A percentile compares a stretch with the other conserved stretches of the same genome.
These are phyloP conservation scores for Apiotrichum gracile DNA, from an alignment of 1,284 basidiomycete species.

Conservation along the genomic window DNA sequence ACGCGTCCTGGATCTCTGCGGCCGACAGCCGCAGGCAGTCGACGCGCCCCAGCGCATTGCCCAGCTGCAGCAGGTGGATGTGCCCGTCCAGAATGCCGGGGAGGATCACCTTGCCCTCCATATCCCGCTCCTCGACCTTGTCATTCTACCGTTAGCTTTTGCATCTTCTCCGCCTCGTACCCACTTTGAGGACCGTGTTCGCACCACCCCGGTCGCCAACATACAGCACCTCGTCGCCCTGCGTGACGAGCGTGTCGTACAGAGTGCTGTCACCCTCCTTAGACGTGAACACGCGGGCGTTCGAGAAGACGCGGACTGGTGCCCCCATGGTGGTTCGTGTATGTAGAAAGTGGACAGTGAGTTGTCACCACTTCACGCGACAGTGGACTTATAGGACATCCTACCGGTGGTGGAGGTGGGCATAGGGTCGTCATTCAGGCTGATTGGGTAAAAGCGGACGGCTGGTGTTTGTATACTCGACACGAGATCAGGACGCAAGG, in stretches of 20 bases:
- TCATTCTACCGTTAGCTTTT: not conserved
- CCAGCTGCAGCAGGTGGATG: constrained; percentile 27
- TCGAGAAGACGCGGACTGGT: constrained; percentile 11
- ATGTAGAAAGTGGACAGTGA: not conserved
- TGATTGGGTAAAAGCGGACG: no score
- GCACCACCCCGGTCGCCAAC: constrained; percentile 10
- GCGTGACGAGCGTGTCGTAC: constrained; percentile 17
- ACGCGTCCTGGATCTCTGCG: constrained; percentile 14
- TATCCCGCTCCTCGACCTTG: constrained; percentile 8
- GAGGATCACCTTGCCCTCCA: constrained; percentile 20
- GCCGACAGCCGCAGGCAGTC: constrained; percentile 7
- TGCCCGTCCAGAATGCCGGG: constrained; percentile 33
- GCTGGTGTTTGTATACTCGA: no score
- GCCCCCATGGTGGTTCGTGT: not conserved
- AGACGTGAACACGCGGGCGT: constrained; percentile 27
- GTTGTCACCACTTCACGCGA: no score
- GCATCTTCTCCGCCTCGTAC: not conserved
- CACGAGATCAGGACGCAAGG: no score
- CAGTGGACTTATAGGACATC: no score
- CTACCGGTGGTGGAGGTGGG: no score
- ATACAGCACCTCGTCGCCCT: constrained; percentile 14
- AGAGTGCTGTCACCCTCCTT: constrained; percentile 9
- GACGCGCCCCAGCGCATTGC: constrained; percentile 17
- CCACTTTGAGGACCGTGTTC: not conserved
- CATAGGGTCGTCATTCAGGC: no score